Evolutionary conservation across 2,329 filamentous ascomycete species (phyloP).

Genomic region (Thelonectria discophora): DNA sequence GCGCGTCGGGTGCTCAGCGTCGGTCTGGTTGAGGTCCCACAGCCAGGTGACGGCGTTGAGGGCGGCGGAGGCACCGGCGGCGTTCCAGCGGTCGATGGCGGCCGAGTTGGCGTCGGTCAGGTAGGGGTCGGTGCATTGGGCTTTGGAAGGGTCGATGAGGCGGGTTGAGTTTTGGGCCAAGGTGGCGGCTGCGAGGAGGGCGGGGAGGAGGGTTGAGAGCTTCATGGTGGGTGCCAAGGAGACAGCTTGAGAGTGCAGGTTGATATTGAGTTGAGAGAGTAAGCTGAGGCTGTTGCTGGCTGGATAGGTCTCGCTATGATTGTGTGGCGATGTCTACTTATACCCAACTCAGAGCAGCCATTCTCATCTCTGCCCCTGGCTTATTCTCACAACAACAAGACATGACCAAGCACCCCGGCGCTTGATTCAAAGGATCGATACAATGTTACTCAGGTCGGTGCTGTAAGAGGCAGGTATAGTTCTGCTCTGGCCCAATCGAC

Average conservation of each 20-base stretch:
- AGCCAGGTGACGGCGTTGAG: neutral
- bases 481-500: neutral
- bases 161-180: neutral
- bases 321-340: neutral
- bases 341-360: neutral
- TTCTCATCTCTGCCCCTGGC: neutral
- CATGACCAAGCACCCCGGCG: neutral
- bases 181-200: neutral
- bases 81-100: constrained; percentile 2
- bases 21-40: neutral
- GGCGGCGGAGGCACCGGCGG: neutral
- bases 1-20: neutral
- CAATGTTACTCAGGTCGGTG: neutral
- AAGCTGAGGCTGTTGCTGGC: no score
- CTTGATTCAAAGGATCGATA: neutral
- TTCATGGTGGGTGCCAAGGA: neutral
- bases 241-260: neutral
- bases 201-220: neutral
- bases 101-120: neutral
- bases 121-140: neutral
- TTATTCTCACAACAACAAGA: neutral
- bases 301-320: no score
- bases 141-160: neutral
- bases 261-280: no score
- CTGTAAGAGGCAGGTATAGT: neutral